Base-by-base conservation (phyloP, 352 stramenopile genomes). In the Phytophthora tubulina region DNA sequence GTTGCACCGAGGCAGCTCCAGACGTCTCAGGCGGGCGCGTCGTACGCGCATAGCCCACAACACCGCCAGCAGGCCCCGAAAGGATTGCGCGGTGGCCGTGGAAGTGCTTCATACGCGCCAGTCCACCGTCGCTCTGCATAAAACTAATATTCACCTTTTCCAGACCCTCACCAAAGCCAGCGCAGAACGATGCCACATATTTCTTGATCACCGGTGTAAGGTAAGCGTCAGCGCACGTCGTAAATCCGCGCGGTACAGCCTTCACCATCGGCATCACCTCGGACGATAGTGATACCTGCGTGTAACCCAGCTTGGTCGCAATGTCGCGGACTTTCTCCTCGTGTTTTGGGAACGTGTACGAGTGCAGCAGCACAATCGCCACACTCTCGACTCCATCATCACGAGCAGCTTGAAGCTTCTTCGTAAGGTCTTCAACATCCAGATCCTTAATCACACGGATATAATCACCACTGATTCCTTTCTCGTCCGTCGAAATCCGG, bases 241-340 rank as follows among this genome's bases (percentile, higher is more conserved):
- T 99, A 75, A 98, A 98, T 3, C 97, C 97, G 53, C 98, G 88
- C 30, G 96, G 92, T 1, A 99, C 98, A 32, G 98, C 88, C 77
- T 99, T 99, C 64, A 99, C 96, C 97, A 99, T 99, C 1, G 95
- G 94, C 96, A 99, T 99, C 21, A 99, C 96, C 49, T 97, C 83
- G 0, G 85, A 96, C 32, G 90, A 97, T 14, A 96, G 70, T 30
- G 90, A 97, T 53, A 97, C 88, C 75, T 99, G 97, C 30, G 83
- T 89, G 75, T 99, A 99, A 21, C 94, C 96, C 62, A 99, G 87
- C 32, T 96, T 87, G 14, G 77, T 48, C 1, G 97, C 97, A 32
- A 99, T 77, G 35, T 93, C 75, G 1, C 90, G 94, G 14, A 98
- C 92, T 35, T 90, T 67, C 51, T 91, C 54, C 81, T 99, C 97